Conservation (phyloP, 495 filamentous ascomycete genomes). For the Penicillium psychrofluorescens region DNA sequence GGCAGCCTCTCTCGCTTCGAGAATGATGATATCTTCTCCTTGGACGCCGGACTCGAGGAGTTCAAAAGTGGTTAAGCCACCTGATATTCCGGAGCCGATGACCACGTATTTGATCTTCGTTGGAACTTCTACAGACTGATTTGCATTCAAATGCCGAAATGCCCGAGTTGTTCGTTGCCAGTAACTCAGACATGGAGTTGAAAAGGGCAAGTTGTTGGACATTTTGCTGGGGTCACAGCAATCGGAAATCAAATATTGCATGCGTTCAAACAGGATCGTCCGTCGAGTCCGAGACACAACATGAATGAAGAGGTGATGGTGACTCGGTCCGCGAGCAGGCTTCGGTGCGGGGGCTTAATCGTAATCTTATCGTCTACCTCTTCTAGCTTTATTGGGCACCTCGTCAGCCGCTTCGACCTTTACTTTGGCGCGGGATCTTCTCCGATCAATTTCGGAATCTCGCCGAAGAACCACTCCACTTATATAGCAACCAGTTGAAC, state of each 20-base stretch:
- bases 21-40: conserved; percentile 18
- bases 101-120: conserved; percentile 13
- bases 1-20: conserved; percentile 26
- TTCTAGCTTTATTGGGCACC: too few species aligned
- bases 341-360: not conserved
- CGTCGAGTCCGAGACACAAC: too few species aligned
- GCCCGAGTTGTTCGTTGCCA: conserved; percentile 28
- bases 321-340: not conserved
- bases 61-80: conserved; percentile 19
- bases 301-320: too few species aligned
- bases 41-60: conserved; percentile 15
- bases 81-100: conserved; percentile 24
- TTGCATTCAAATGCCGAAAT: conserved; percentile 16
- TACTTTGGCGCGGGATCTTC: too few species aligned
- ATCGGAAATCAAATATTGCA: not conserved
- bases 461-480: conserved; percentile 11
- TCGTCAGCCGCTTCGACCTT: too few species aligned
- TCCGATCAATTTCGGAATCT: not conserved
- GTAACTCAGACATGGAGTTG: conserved; percentile 18
- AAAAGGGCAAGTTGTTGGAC: conserved; percentile 3
- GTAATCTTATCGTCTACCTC: too few species aligned
- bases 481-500: conserved; percentile 43
- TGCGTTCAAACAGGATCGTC: not conserved
- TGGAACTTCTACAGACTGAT: conserved; percentile 7
- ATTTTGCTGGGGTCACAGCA: conserved; percentile 14